Percentiles rank a stretch among this genome's conserved stretches.
These are phyloP conservation scores for Metarhizium robertsii DNA, from an alignment of 2,329 filamentous ascomycete species.

Conservation along the genomic window DNA sequence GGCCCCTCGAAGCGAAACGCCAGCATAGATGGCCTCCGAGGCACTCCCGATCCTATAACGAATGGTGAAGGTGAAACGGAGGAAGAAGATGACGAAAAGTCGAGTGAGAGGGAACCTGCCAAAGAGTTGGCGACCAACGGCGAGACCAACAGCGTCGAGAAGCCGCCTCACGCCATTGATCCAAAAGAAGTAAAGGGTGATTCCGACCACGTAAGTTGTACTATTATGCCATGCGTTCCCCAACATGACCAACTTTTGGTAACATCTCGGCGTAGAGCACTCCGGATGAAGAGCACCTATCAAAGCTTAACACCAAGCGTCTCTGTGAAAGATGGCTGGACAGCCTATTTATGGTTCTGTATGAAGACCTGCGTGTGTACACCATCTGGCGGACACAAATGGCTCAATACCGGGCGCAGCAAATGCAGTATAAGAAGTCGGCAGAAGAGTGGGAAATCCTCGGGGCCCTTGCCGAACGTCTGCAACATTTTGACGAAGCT, in stretches of 20 bases:
- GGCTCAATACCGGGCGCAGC: constrained; percentile 87
- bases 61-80: constrained; percentile 35
- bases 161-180: constrained; percentile 69
- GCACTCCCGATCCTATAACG: constrained; percentile 52
- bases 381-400: constrained; percentile 99
- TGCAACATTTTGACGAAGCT: constrained; percentile 87
- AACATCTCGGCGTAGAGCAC: constrained; percentile 37
- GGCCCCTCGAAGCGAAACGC: constrained; percentile 55
- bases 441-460: constrained; percentile 98
- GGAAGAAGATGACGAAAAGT: constrained; percentile 17
- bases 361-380: constrained; percentile 95
- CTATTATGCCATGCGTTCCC: not conserved
- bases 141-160: constrained; percentile 48
- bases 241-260: not conserved
- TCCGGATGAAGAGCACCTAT: constrained; percentile 63
- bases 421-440: constrained; percentile 92
- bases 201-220: constrained; percentile 52
- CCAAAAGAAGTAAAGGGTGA: constrained; percentile 70
- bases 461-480: constrained; percentile 79
- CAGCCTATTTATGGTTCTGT: constrained; percentile 98
- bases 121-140: constrained; percentile 26
- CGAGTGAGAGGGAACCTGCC: constrained; percentile 14
- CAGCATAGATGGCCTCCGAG: constrained; percentile 69
- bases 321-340: constrained; percentile 97
- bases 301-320: constrained; percentile 92